These are phyloP conservation scores for Hymenoscyphus occultus DNA, from an alignment of 2,329 filamentous ascomycete species.

Conservation along the genomic window DNA sequence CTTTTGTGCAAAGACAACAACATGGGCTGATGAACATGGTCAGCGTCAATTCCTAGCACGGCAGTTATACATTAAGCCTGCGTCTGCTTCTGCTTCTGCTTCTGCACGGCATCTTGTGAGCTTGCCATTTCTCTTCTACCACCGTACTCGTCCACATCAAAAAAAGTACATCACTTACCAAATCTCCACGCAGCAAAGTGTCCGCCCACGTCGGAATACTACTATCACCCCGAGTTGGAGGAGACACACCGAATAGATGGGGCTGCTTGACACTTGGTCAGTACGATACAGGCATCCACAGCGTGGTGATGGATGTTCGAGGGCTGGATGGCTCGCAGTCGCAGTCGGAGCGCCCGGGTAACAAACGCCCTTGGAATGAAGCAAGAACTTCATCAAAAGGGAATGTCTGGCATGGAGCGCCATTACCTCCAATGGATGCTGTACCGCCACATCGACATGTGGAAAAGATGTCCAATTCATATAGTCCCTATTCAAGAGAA, in stretches of 20 bases:
- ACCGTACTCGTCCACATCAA: neutral
- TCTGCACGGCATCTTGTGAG: slow-evolving; percentile 27
- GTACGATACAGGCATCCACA: slow-evolving; percentile 28
- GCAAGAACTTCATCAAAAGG: slow-evolving; percentile 18
- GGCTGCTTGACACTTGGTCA: slow-evolving; percentile 21
- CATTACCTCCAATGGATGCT: slow-evolving; percentile 31
- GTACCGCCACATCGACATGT: slow-evolving; percentile 17
- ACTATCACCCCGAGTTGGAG: slow-evolving; percentile 6
- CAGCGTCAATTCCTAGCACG: slow-evolving; percentile 8
- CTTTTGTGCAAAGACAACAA: slow-evolving; percentile 9
- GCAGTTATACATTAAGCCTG: slow-evolving; percentile 5
- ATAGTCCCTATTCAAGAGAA: slow-evolving; percentile 21
- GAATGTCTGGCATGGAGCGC: slow-evolving; percentile 23
- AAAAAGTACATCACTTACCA: slow-evolving; percentile 14
- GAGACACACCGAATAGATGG: slow-evolving; percentile 38
- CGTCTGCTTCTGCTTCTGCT: slow-evolving; percentile 1
- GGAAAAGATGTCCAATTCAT: slow-evolving; percentile 16
- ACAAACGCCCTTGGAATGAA: slow-evolving; percentile 35
- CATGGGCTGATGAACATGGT: slow-evolving; percentile 14
- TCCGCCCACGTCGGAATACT: slow-evolving; percentile 11
- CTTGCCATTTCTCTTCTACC: slow-evolving; percentile 14
- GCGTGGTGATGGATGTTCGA: slow-evolving; percentile 35
- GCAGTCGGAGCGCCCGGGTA: slow-evolving; percentile 28
- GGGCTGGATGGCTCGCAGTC: slow-evolving; percentile 31
- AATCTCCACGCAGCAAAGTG: slow-evolving; percentile 15